Percentiles rank a stretch among this genome's conserved stretches.
These are phyloP conservation scores for Eucalyptus viminalis DNA, from an alignment of 345 rosid genomes.

Conservation along the genomic window DNA sequence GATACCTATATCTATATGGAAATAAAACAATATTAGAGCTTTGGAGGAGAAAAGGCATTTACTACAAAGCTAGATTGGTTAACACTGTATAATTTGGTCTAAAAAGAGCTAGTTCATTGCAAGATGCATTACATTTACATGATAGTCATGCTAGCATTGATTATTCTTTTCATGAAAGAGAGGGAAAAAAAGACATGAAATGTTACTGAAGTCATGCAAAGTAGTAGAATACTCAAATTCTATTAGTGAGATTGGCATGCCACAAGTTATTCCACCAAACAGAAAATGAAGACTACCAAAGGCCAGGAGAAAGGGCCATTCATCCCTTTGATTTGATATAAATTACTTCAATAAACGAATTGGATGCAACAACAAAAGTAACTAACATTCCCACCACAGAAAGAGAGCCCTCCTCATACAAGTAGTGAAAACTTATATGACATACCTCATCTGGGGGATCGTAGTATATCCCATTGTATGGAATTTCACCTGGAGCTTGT, in stretches of 20 bases:
- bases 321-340: not conserved
- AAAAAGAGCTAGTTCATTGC: not conserved
- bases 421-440: not conserved
- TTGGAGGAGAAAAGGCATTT: not conserved
- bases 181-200: not conserved
- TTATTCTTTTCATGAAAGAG: not conserved
- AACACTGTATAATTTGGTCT: not conserved
- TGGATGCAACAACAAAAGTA: not conserved
- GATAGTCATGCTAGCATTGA: not conserved
- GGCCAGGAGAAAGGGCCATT: not conserved
- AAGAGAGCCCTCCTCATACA: not conserved
- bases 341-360: not conserved
- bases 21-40: not conserved
- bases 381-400: not conserved
- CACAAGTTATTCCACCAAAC: not conserved
- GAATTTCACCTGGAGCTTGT: slow-evolving; percentile 91
- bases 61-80: not conserved
- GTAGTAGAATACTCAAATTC: not conserved
- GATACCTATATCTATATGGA: not conserved
- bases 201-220: not conserved
- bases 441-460: slow-evolving; percentile 91
- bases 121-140: not conserved
- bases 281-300: not conserved
- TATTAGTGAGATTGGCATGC: not conserved
- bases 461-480: slow-evolving; percentile 89